Base-by-base conservation (phyloP, 805 yeast species). In the Ogataea sp. region DNA sequence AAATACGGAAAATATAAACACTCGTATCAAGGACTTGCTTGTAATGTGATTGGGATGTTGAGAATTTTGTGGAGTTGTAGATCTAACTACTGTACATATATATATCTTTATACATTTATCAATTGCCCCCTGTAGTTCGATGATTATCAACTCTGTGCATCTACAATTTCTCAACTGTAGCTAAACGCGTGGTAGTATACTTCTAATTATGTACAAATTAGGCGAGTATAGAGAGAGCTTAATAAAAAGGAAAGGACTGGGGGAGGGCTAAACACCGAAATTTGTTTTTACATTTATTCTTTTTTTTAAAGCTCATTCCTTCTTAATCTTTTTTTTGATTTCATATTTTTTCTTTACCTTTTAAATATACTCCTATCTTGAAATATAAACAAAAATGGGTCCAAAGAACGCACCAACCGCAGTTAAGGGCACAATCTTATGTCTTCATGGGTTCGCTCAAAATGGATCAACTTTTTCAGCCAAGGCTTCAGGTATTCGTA, bases 361-460 rank as follows among this genome's bases (percentile, higher is more conserved):
- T 7, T 26, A 26, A 11, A 26, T 26, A 26, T 26, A 26, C 14
- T 11, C 29, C 10, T 26, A 7, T 7, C n/a, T 20, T 26, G 11
- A 29, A 6, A 31, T 7, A n/a, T 15, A n/a, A n/a, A n/a, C n/a
- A n/a, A n/a, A 42, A 43, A 61, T 50, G 62, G 32, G 55, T 35
- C 34, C 49, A 14, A 53, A 53, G 38, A 30, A 20, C 34, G 17
- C 39, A 7, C 29, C 39, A 4, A 29, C 21, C 14, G 56, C 42
- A 18, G 38, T 54, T 26, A 58, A 51, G 37, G 65, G 65, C 25
- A 79, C 78, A 49, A 68, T 90, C 21, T 66, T 90, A n/a, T 90
- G 93, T 60, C 65, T 93, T 23, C 98, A 90, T 48, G 97, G 98
- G 0, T 88, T 80, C 59, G 77, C 89, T 14, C 96, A 90, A 67